Percentiles rank a stretch among this genome's conserved stretches.
These are phyloP conservation scores for Lepidopterella palustris DNA, from an alignment of 495 filamentous ascomycete species.

Conservation along the genomic window DNA sequence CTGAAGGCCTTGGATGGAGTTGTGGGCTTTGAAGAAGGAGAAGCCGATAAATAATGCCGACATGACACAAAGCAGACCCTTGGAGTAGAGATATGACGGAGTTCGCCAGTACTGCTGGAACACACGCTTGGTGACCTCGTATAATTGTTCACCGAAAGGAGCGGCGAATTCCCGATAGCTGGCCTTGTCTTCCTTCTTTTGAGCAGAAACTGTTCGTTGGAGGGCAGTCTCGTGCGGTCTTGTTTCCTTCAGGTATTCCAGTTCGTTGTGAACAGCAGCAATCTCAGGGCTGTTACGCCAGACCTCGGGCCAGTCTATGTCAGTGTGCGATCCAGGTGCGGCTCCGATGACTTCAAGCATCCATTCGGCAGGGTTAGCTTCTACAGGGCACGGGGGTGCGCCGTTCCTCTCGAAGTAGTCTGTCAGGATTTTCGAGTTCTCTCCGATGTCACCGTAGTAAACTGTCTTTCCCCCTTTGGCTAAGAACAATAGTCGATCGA, in stretches of 20 bases:
- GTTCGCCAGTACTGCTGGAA: slow-evolving; percentile 90
- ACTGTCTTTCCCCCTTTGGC: slow-evolving; percentile 75
- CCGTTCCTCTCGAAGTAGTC: slow-evolving; percentile 80
- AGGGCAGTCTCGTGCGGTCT: slow-evolving; percentile 42
- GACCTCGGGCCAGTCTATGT: slow-evolving; percentile 74
- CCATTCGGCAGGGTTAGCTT: slow-evolving; percentile 92
- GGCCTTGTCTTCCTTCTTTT: slow-evolving; percentile 33
- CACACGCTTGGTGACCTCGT: slow-evolving; percentile 53
- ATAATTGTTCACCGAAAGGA: slow-evolving; percentile 45
- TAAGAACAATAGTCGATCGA: slow-evolving; percentile 81
- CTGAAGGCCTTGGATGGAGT: slow-evolving; percentile 69
- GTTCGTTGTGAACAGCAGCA: slow-evolving; percentile 56
- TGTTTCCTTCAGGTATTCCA: slow-evolving; percentile 59
- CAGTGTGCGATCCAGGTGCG: slow-evolving; percentile 68
- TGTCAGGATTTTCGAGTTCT: slow-evolving; percentile 65
- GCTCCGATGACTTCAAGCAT: slow-evolving; percentile 93
- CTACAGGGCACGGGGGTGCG: slow-evolving; percentile 60
- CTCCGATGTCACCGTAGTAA: slow-evolving; percentile 85
- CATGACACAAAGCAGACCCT: slow-evolving; percentile 49
- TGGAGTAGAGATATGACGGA: slow-evolving; percentile 78
- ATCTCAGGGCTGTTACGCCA: slow-evolving; percentile 77
- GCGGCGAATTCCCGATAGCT: slow-evolving; percentile 39
- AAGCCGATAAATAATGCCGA: slow-evolving; percentile 76
- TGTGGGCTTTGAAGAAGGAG: slow-evolving; percentile 70
- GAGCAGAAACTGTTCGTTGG: slow-evolving; percentile 26